Evolutionary conservation across 1,139 yeast species (phyloP), one percentile per base, ranked within the genome.

Genomic region (Sugiyamaella castrensis): DNA sequence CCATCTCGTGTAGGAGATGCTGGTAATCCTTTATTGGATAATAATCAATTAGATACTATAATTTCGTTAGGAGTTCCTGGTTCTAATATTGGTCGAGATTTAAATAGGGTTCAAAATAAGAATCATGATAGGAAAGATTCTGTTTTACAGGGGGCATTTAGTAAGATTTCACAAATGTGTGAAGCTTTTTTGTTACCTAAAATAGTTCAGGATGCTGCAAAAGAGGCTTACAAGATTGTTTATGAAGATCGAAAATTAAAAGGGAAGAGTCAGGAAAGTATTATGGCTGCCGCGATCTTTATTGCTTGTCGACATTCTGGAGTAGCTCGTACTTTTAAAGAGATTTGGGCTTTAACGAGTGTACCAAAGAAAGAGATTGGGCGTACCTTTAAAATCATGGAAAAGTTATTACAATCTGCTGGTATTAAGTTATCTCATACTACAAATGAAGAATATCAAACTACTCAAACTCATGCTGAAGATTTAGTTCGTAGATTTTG

Each of bases 1-100:
- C 98, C 98, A 3, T 84, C 95, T 60, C 98, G 98, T 86, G 98
- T 92, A 56, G 98, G 98, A 68, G 98, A 91, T 64, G 98, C 98
- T 2, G 85, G 94, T n/a, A 91, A 91, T 65, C 97, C 98, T 11
- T 72, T 91, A 53, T 74, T 94, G 60, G 98, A 91, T 62, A 87
- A 95, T 26, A 94, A 87, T 61, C 95, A 89, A 68, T 81, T 92
- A 52, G 89, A 95, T 16, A 92, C 98, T 4, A 82, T 91, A 75
- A 94, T 92, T 54, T 87, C 97, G 19, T 82, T 84, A 53, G 88
- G 84, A 30, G 88, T 87, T 56, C 74, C 73, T 3, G 76, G 76
- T 1, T 76, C 82, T 29, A 79, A 82, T 55, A 78, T 81, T 6
- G 96, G 96, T 8, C 76, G 96, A 57, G 98, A 91, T 59, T 77